phyloP scores from a whole-genome alignment of 2,329 filamentous ascomycete genomes.

The Nemania bipapillata region DNA sequence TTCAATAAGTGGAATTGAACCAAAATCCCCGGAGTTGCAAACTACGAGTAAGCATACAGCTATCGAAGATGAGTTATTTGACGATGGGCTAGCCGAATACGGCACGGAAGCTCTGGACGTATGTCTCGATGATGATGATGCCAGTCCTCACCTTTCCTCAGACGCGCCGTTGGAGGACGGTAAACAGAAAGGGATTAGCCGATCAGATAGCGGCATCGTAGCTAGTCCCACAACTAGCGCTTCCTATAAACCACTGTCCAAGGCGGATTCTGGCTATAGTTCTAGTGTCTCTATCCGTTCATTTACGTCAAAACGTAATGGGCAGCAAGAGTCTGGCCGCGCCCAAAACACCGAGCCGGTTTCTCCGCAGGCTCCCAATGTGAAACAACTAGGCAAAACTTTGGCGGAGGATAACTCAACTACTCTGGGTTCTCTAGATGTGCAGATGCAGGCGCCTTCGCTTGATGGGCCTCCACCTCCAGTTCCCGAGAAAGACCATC shows the following conservation, averaged over 20 bases:
- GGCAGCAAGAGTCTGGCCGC: slow-evolving; percentile 45
- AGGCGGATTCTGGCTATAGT: slow-evolving; percentile 71
- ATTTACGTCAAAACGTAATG: slow-evolving; percentile 53
- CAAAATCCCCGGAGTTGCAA: slow-evolving; percentile 53
- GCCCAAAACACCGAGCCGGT: slow-evolving; percentile 28
- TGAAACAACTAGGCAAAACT: slow-evolving; percentile 8
- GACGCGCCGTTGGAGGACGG: slow-evolving; percentile 38
- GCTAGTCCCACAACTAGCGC: slow-evolving; percentile 59
- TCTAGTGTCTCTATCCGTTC: slow-evolving; percentile 69
- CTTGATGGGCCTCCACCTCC: slow-evolving; percentile 50
- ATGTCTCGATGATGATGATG: slow-evolving; percentile 55
- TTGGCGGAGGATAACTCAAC: background rate
- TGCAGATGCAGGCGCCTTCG: slow-evolving; percentile 7
- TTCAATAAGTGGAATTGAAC: slow-evolving; percentile 50
- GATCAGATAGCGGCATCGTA: slow-evolving; percentile 63
- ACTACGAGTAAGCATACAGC: slow-evolving; percentile 62
- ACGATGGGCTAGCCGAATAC: slow-evolving; percentile 52
- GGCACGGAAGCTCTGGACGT: slow-evolving; percentile 46
- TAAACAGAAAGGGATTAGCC: slow-evolving; percentile 46
- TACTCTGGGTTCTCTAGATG: slow-evolving; percentile 4
- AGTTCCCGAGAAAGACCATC: slow-evolving; percentile 53
- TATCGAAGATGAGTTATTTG: slow-evolving; percentile 61
- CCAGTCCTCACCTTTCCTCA: slow-evolving; percentile 53
- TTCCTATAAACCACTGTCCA: slow-evolving; percentile 61
- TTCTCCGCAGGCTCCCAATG: slow-evolving; percentile 2